Evolutionary conservation across 495 filamentous ascomycete species (phyloP).

Genomic region (Trichoderma virens): DNA sequence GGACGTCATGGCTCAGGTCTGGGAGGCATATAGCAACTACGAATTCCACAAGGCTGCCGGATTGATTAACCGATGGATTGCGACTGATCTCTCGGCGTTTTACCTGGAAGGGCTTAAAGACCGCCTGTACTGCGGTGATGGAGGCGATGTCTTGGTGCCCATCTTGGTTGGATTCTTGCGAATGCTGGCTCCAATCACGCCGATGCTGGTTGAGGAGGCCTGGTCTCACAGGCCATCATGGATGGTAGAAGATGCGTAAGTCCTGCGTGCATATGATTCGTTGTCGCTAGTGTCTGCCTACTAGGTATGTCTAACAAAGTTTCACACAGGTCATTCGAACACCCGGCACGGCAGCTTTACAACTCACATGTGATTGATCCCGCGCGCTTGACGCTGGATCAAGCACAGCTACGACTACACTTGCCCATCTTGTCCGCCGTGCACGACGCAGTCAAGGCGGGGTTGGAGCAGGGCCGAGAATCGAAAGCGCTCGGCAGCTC

Average conservation of each 20-base stretch:
- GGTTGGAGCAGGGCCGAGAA: constrained; percentile 58
- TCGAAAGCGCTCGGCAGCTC: constrained; percentile 65
- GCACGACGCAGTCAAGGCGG: constrained; percentile 55
- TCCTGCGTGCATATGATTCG: neutral
- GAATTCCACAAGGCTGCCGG: constrained; percentile 77
- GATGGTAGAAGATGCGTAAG: constrained; percentile 43
- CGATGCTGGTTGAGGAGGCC: constrained; percentile 78
- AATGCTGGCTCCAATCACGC: constrained; percentile 74
- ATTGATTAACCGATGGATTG: constrained; percentile 69
- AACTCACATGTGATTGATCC: constrained; percentile 28
- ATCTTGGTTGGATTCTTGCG: constrained; percentile 64
- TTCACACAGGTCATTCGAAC: constrained; percentile 16
- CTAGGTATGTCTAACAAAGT: neutral
- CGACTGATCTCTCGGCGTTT: constrained; percentile 77
- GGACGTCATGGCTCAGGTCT: constrained; percentile 51
- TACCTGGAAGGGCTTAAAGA: constrained; percentile 93
- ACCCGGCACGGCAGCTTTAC: constrained; percentile 38
- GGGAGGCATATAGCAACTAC: constrained; percentile 54
- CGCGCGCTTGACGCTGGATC: constrained; percentile 22
- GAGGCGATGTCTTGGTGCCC: constrained; percentile 57
- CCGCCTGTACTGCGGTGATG: constrained; percentile 70
- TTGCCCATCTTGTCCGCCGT: constrained; percentile 51
- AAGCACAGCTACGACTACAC: constrained; percentile 32
- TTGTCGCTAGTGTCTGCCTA: constrained; percentile 2
- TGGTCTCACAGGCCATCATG: constrained; percentile 66